Evolutionary conservation across 495 filamentous ascomycete genomes (phyloP).

Genomic region (Penicillium parvum): DNA sequence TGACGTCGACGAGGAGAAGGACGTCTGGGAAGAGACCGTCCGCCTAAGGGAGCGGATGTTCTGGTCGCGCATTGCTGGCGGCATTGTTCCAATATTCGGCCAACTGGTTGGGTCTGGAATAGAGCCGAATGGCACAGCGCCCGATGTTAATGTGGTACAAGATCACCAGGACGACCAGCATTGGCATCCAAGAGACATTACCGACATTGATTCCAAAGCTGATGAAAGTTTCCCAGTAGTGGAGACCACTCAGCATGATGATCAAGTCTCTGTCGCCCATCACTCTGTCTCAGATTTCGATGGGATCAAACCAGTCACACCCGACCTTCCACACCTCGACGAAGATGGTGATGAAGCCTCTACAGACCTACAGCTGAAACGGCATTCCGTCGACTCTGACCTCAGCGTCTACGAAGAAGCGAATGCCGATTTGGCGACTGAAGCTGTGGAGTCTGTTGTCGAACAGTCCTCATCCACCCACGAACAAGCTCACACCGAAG

Average conservation of each 20-base stretch:
- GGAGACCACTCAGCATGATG: constrained; percentile 1
- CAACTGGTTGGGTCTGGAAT: constrained; percentile 4
- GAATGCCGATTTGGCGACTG: constrained; percentile 7
- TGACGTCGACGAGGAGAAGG: constrained; percentile 72
- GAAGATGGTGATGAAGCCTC: constrained; percentile 4
- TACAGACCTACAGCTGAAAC: constrained; percentile 3
- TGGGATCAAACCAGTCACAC: constrained; percentile 7
- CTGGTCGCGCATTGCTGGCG: constrained; percentile 86
- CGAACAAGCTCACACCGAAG: constrained; percentile 2
- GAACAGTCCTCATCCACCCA: neutral
- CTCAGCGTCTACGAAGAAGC: constrained; percentile 26
- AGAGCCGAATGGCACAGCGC: neutral
- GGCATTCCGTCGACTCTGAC: constrained; percentile 21
- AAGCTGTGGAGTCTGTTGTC: neutral
- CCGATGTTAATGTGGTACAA: neutral
- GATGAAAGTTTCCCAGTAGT: constrained; percentile 2
- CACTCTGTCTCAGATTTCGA: constrained; percentile 6
- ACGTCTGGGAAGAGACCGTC: constrained; percentile 91
- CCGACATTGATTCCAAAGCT: neutral
- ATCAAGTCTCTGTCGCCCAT: neutral
- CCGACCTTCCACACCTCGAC: constrained; percentile 7
- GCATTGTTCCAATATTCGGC: constrained; percentile 67
- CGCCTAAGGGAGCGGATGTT: constrained; percentile 90
- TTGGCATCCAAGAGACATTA: constrained; percentile 9
- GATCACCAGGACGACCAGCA: constrained; percentile 1